Evolutionary conservation across 2,329 filamentous ascomycete genomes (phyloP), one percentile per base, ranked within the genome.

Genomic region (Penicillium sp.): DNA sequence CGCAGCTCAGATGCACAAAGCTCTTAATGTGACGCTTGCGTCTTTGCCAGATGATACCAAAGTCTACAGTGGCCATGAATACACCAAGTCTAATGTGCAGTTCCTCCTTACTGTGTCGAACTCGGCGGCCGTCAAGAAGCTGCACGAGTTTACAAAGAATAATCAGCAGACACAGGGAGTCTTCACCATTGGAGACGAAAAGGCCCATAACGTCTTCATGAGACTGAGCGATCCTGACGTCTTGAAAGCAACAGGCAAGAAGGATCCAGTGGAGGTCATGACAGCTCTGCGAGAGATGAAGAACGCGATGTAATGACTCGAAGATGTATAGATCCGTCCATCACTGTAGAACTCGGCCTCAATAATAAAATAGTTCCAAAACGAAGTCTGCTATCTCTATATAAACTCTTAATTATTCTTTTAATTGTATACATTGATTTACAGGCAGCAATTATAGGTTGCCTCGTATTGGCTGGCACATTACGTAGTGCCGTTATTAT

Each of bases 141-240:
- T 99, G 30, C 79, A 89, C 63, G 79, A 81, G 0, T 97, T 91
- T 71, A 89, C 90, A 1, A 84, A 89, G 55, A 80, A 82, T 59
- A 93, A 97, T 73, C 79, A 86, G 74, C 83, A 97, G 76, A 97
- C 94, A 1, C 92, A 96, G 72, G 94, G 94, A 47, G 90, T 91
- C 68, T 97, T 96, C 66, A 99, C 93, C 0, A 97, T 99, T 73
- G 92, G 88, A 0, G 91, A 99, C 68, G 94, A 99, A 76, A 97
- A 97, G 87, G 78, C 89, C 76, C 91, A 97, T 73, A 99, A 99
- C 67, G 90, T 96, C 1, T 99, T 99, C 68, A 97, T 99, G 94
- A 83, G 89, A 63, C 81, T 95, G 35, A 80, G 88, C 64, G 89
- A 97, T 65, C 89, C 91, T 0, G 83, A 83, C 59, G 87, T 99